phyloP scores from a whole-genome alignment of 148 eudicot species.

The Arctostaphylos glauca region DNA sequence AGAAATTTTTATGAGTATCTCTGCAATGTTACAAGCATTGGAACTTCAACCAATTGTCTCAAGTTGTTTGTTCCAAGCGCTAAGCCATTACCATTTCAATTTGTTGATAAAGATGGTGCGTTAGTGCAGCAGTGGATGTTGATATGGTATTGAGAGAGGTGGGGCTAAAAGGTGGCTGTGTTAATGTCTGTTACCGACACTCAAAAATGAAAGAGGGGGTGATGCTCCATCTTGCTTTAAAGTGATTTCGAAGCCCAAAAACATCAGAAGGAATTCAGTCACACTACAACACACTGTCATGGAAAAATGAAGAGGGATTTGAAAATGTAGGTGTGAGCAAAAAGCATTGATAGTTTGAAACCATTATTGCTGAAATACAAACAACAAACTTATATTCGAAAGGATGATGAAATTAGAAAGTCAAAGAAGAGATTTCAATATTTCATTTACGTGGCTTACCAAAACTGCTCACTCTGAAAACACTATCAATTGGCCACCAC shows the following conservation, averaged over 20 bases:
- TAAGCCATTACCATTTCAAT: not conserved
- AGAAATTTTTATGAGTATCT: not conserved
- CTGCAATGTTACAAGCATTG: not conserved
- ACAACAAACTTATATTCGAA: not conserved
- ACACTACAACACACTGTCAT: not conserved
- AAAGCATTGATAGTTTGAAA: not conserved
- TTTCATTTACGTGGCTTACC: not conserved
- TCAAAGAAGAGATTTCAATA: not conserved
- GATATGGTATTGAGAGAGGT: not conserved
- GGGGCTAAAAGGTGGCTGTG: too few relatives aligned
- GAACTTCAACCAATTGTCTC: not conserved
- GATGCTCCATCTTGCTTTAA: not conserved
- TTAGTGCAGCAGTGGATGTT: not conserved
- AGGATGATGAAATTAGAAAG: not conserved
- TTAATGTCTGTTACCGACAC: not conserved
- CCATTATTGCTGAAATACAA: not conserved
- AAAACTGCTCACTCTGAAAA: not conserved
- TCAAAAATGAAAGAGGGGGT: not conserved
- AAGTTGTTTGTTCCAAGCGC: not conserved
- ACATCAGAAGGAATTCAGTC: not conserved
- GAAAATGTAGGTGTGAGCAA: not conserved
- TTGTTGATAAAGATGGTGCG: not conserved
- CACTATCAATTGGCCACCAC: not conserved
- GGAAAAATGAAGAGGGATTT: not conserved
- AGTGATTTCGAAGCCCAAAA: not conserved